These are phyloP conservation scores for Deuterostichococcus epilithicus DNA, from an alignment of 139 green algal species.

Conservation along the genomic window DNA sequence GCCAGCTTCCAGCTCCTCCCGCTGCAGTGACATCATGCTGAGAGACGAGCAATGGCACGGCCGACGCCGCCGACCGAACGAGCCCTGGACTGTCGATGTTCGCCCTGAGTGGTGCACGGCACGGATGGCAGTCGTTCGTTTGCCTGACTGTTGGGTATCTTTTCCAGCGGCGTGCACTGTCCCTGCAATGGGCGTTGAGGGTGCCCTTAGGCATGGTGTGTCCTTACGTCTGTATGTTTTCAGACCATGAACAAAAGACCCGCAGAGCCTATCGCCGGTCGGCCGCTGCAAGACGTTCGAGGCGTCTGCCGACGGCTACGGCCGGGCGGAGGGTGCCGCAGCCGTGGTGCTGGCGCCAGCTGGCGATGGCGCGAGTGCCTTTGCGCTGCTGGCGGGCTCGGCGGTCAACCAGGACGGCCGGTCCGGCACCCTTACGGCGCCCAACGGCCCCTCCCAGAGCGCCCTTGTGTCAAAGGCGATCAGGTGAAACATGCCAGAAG, in stretches of 20 bases:
- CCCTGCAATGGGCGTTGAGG: too few species aligned
- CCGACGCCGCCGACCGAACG: too few species aligned
- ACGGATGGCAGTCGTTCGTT: too few species aligned
- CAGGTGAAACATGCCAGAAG: background rate
- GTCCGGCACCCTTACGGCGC: conserved; percentile 81
- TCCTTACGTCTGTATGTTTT: background rate
- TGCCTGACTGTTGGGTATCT: too few species aligned
- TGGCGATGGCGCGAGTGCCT: background rate
- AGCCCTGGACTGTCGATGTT: too few species aligned
- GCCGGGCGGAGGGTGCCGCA: conserved; percentile 59
- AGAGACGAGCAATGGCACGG: background rate
- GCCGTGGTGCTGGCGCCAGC: conserved; percentile 1
- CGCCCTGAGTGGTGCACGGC: too few species aligned
- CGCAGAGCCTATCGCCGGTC: conserved; percentile 57
- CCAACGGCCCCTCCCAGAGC: conserved; percentile 80
- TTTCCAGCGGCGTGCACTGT: too few species aligned
- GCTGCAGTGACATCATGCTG: background rate
- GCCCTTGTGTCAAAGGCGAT: conserved; percentile 32
- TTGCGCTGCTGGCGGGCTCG: conserved; percentile 44
- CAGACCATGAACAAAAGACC: too few species aligned
- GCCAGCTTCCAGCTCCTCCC: too few species aligned
- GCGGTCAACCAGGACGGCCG: conserved; percentile 91
- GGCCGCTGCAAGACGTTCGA: conserved; percentile 87
- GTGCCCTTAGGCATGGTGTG: background rate
- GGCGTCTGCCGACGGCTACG: conserved; percentile 73